Evolutionary conservation across 352 stramenopile genomes (phyloP), one percentile per base, ranked within the genome.

Genomic region (Pseudoperonospora humuli): DNA sequence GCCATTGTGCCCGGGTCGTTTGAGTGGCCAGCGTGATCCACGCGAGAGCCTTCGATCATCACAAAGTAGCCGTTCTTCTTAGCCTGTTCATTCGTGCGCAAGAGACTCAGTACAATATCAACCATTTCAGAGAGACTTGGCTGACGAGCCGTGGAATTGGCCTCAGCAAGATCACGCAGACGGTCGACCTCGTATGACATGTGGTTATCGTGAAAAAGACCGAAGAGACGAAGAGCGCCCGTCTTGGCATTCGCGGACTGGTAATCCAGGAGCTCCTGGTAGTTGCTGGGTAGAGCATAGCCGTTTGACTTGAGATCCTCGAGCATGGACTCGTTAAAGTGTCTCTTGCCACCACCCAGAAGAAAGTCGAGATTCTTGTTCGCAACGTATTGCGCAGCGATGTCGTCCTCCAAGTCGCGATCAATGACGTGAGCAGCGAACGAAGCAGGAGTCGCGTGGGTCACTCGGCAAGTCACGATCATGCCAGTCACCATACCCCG

Each of bases 1-100:
- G 68, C 74, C 68, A 83, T 82, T 7, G 74, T 74, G 19, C 74
- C 74, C 6, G 74, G 65, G 44, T 86, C 74, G 39, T 86, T 83
- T 13, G 65, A 75, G 57, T 86, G 74, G 5, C 68, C 70, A 0
- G 74, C 74, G 48, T 82, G 70, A 43, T 86, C 74, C 3, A 86
- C 66, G 25, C 74, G 70, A n/a, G 74, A 86, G 6, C 74, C 70
- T 45, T 86, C 74, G 15, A 86, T 83, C 70, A 86, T 79, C 28
- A 86, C 36, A 33, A 86, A 86, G 64, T 78, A 86, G 31, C 74
- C 74, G 46, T 86, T 58, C 54, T 86, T 83, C 54, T 80, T 75
- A 14, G 74, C 74, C 33, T 63, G 59, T n/a, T 64, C 65, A 48
- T 86, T 86, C 60, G 73, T 81, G 52, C 79, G 79, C 27, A 86